phyloP scores from a whole-genome alignment of 805 yeast genomes.

The Lipomyces spencermartinsiae region DNA sequence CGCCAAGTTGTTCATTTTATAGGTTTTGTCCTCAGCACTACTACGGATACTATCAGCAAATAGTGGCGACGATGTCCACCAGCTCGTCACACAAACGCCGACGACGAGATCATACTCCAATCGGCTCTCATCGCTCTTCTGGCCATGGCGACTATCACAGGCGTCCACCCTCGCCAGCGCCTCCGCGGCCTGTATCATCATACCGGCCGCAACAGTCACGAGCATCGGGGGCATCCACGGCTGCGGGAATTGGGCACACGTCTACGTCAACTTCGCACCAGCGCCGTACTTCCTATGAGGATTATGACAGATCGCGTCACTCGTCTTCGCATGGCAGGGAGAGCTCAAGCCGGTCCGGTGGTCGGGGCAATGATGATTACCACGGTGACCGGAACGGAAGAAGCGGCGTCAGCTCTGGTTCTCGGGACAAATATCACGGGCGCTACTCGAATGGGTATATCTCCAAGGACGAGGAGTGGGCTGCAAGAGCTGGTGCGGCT shows the following conservation, averaged over 20 bases:
- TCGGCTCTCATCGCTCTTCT: background rate
- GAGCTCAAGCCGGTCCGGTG: background rate
- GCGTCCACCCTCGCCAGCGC: background rate
- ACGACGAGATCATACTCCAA: background rate
- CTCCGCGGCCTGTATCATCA: background rate
- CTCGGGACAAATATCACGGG: conserved; percentile 1
- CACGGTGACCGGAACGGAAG: background rate
- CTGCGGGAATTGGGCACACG: background rate
- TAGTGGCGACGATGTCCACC: conserved; percentile 4
- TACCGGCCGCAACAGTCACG: background rate
- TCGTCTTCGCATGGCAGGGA: background rate
- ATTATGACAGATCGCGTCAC: background rate
- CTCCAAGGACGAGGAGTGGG: conserved; percentile 31
- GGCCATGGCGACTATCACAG: conserved; percentile 2
- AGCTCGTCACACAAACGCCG: conserved; percentile 8
- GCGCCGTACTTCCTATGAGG: background rate
- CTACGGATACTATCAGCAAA: background rate
- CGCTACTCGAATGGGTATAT: conserved; percentile 17
- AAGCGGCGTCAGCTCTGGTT: background rate
- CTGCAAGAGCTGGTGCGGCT: conserved; percentile 22
- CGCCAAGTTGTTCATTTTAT: background rate
- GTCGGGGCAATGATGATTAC: background rate
- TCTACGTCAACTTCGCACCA: background rate
- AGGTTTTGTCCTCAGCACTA: background rate
- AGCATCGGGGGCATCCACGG: background rate